Percentiles rank a stretch among this genome's conserved stretches.
Evolutionary conservation across 179 eudicot genomes (phyloP).

Genomic region (Spinacia oleracea): DNA sequence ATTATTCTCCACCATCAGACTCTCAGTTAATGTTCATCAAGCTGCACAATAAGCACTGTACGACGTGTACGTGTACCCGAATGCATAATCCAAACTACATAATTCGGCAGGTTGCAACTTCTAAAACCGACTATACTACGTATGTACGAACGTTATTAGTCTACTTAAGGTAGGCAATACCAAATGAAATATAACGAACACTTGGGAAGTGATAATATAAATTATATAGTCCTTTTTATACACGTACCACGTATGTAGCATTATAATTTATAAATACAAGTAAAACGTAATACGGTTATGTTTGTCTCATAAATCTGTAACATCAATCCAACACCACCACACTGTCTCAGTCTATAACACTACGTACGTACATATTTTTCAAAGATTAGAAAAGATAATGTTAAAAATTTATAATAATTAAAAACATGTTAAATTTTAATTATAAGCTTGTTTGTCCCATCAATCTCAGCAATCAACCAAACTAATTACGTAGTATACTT

Average conservation of each 20-base stretch:
- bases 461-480: background rate
- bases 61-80: no score
- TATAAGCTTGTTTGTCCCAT: slow-evolving; percentile 19
- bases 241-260: background rate
- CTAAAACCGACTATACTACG: no score
- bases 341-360: slow-evolving; percentile 19
- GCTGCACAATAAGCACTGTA: no score
- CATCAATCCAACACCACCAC: slow-evolving; percentile 31
- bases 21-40: no score
- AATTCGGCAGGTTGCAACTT: no score
- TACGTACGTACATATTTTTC: slow-evolving; percentile 8
- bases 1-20: no score
- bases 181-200: no score
- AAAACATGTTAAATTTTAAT: slow-evolving; percentile 13
- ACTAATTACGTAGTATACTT: slow-evolving; percentile 8
- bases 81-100: no score
- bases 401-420: background rate
- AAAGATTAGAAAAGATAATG: background rate
- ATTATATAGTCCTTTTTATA: background rate
- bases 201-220: slow-evolving; percentile 6
- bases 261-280: background rate
- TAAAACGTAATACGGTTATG: slow-evolving; percentile 3
- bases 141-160: no score
- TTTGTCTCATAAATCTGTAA: slow-evolving; percentile 23
- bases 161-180: no score